Evolutionary conservation across 1,284 basidiomycete genomes (phyloP).

Genomic region (Moesziomyces sp.): DNA sequence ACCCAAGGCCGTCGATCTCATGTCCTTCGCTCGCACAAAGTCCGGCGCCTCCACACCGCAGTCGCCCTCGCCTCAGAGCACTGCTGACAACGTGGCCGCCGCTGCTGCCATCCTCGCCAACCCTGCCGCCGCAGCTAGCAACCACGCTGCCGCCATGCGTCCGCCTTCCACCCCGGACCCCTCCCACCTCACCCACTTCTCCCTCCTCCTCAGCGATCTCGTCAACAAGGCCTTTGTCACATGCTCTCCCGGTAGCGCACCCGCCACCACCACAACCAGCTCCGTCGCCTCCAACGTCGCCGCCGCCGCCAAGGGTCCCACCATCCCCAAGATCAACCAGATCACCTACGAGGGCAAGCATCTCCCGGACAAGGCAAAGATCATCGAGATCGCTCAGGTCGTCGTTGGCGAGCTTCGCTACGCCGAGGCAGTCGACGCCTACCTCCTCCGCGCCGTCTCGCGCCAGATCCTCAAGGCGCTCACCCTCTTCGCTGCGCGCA

Average conservation of each 20-base stretch:
- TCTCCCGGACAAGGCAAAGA: conserved; percentile 56
- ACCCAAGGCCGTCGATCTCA: conserved; percentile 48
- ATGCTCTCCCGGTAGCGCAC: conserved; percentile 26
- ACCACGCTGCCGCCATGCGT: conserved; percentile 22
- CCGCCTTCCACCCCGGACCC: conserved; percentile 55
- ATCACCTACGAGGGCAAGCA: conserved; percentile 59
- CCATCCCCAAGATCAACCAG: conserved; percentile 50
- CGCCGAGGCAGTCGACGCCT: conserved; percentile 59
- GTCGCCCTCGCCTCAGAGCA: conserved; percentile 11
- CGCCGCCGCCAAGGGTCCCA: conserved; percentile 41
- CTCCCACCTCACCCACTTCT: conserved; percentile 62
- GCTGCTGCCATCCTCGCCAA: conserved; percentile 30
- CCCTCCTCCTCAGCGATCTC: conserved; percentile 61
- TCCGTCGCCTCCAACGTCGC: conserved; percentile 45
- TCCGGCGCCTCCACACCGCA: conserved; percentile 40
- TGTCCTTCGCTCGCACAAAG: conserved; percentile 38
- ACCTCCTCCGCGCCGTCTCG: conserved; percentile 64
- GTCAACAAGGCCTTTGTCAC: conserved; percentile 65
- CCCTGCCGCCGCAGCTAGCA: conserved; percentile 1
- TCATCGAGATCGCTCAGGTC: conserved; percentile 60
- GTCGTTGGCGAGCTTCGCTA: conserved; percentile 62
- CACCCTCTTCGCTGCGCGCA: conserved; percentile 64
- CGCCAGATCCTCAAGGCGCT: conserved; percentile 64
- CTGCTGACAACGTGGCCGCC: conserved; percentile 26
- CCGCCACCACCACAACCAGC: conserved; percentile 14